Evolutionary conservation across 805 yeast genomes (phyloP), one percentile per base, ranked within the genome.

Genomic region (Lachancea meyersii): DNA sequence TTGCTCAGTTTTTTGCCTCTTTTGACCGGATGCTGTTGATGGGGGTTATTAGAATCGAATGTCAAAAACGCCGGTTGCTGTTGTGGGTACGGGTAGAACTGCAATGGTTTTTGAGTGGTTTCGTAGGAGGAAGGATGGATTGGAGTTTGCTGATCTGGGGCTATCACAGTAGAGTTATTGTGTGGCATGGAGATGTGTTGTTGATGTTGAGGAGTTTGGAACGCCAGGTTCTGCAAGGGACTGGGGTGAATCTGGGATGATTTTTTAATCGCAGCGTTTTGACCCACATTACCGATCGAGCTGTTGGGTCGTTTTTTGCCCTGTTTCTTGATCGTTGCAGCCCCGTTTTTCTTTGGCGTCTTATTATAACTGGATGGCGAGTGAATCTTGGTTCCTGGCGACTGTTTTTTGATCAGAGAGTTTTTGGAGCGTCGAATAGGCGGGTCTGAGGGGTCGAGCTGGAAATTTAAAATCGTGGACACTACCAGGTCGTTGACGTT

Each of bases 391-490:
- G 57, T 52, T 28, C 58, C 60, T 4, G 65, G 63, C 6, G 63
- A 55, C 24, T 53, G 46, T 45, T 58, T 60, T 42, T 61, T 48
- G 48, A 57, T 41, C 10, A 58, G 47, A 41, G 63, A 59, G 44
- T 59, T 55, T 48, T 70, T 70, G 18, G 65, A 50, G 52, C 70
- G 67, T 44, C 66, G 68, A 23, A 64, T 59, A 4, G 75, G 62
- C 2, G 76, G 75, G 28, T 69, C 66, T 56, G 61, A 69, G 43
- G 66, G 71, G 53, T 64, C 74, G 50, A 73, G 74, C 53, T 58
- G 72, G 53, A 77, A 82, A 35, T 72, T 72, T 38, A 83, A 61
- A 1, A 83, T 76, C 3, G 72, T 45, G 4, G 63, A 73, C 20
- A 72, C 70, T 41, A 79, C 68, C 8, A 71, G 68, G 20, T 75